Percentiles rank a stretch among this genome's conserved stretches.
Evolutionary conservation across 2,329 filamentous ascomycete species (phyloP).

Genomic region (Aspergillus ibericus): DNA sequence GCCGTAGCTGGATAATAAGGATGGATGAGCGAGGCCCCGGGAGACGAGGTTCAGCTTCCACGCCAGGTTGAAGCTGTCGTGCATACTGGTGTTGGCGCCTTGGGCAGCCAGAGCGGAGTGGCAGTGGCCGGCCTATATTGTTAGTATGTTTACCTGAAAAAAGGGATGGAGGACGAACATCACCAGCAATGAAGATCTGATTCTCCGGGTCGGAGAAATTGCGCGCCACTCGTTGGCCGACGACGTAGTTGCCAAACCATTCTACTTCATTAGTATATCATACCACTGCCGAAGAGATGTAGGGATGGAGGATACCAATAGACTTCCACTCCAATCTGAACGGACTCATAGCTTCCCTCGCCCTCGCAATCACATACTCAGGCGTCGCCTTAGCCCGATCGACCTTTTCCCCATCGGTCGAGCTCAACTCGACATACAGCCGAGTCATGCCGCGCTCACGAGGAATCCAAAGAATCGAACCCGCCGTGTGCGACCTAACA

Average conservation of each 20-base stretch:
- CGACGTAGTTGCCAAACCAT: slow-evolving; percentile 54
- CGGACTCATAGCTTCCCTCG: slow-evolving; percentile 46
- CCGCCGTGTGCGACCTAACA: slow-evolving; percentile 65
- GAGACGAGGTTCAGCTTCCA: slow-evolving; percentile 36
- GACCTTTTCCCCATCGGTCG: slow-evolving; percentile 25
- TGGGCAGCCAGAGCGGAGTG: slow-evolving; percentile 36
- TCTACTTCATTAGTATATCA: slow-evolving; percentile 26
- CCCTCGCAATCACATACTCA: slow-evolving; percentile 66
- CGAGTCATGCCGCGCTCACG: slow-evolving; percentile 72
- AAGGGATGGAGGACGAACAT: slow-evolving; percentile 31
- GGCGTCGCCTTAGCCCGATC: slow-evolving; percentile 49
- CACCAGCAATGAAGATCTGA: slow-evolving; percentile 52
- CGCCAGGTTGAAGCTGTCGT: slow-evolving; percentile 38
- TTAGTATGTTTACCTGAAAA: too few species aligned
- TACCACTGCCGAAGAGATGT: background rate
- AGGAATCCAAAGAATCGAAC: slow-evolving; percentile 72
- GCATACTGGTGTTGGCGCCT: slow-evolving; percentile 39
- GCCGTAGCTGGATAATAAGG: slow-evolving; percentile 31
- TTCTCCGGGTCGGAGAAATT: slow-evolving; percentile 45
- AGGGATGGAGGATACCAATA: slow-evolving; percentile 4
- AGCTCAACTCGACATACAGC: slow-evolving; percentile 50
- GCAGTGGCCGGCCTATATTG: slow-evolving; percentile 28
- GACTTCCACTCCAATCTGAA: slow-evolving; percentile 47
- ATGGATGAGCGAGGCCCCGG: slow-evolving; percentile 25
- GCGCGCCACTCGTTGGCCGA: slow-evolving; percentile 51